These are phyloP conservation scores for Microthlaspi erraticum DNA, from an alignment of 345 rosid genomes.

Conservation along the genomic window DNA sequence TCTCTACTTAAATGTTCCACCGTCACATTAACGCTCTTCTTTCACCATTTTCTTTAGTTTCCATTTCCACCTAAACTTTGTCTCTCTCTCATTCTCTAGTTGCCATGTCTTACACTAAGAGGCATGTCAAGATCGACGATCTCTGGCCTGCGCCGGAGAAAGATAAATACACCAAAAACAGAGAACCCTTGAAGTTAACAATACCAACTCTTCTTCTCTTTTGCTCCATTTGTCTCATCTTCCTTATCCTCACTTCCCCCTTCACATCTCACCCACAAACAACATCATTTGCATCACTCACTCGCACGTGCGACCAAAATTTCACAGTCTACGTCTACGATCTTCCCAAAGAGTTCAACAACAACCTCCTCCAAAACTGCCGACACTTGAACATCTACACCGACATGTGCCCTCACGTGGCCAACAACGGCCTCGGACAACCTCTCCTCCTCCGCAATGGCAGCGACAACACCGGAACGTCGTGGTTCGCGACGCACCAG, in stretches of 20 bases:
- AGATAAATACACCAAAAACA: slow-evolving; percentile 36
- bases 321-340: slow-evolving; percentile 52
- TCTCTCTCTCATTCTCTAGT: background rate
- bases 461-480: background rate
- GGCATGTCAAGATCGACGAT: slow-evolving; percentile 29
- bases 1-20: slow-evolving; percentile 24
- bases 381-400: slow-evolving; percentile 47
- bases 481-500: slow-evolving; percentile 56
- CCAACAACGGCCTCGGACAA: slow-evolving; percentile 57
- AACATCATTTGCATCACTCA: background rate
- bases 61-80: background rate
- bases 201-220: slow-evolving; percentile 24
- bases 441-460: slow-evolving; percentile 32
- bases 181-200: background rate
- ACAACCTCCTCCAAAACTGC: slow-evolving; percentile 48
- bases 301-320: slow-evolving; percentile 25
- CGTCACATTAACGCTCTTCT: slow-evolving; percentile 27
- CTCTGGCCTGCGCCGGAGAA: slow-evolving; percentile 13
- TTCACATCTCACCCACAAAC: slow-evolving; percentile 17
- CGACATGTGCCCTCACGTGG: slow-evolving; percentile 61
- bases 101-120: slow-evolving; percentile 38
- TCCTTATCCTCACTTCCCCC: background rate
- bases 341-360: slow-evolving; percentile 59
- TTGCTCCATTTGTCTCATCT: slow-evolving; percentile 23
- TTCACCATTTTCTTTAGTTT: background rate